Evolutionary conservation across 139 green algal species (phyloP), one percentile per base, ranked within the genome.

Genomic region (Nannochloris sp.): DNA sequence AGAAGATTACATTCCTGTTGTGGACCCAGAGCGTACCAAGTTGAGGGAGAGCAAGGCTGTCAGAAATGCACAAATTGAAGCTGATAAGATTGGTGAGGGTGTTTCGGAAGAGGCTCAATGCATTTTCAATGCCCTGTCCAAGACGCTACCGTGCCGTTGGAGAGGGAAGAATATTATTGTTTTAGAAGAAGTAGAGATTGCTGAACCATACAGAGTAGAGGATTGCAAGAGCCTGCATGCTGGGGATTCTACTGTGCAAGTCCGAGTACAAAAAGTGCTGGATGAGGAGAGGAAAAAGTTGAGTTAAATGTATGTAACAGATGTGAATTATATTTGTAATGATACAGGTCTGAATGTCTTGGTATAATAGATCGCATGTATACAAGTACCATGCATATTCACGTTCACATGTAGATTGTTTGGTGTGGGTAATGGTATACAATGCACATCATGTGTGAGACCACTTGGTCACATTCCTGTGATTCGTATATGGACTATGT

Each of bases 141-240:
- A 94, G 78, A 94, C 87, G 5, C 69, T 94, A 76, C 87, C 87
- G 0, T 89, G 85, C 49, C 31, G 61, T 1, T 94, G 87, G 87
- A 70, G 78, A 2, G 72, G 67, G 24, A 82, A 78, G 34, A 57
- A 50, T 11, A 93, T 92, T 11, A 78, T 92, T 14, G 85, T 92
- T 31, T 73, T 90, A 64, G 87, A 94, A 11, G 74, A 81, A 48
- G 84, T 95, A 36, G 11, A 44, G 23, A 64, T 37, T 31, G 8
- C 19, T 25, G 36, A 25, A 21, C 57, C 69, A 59, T 57, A 85
- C 48, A 21, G 18, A 6, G 9, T 24, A 43, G 40, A 71, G 4
- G 48, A 49, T 36, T 61, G 48, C 54, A 59, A 19, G n/a, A 25
- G 46, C 5, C 24, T 53, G 46, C 18, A 25, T 53, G 46, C 16